Base-by-base conservation (phyloP, 495 filamentous ascomycete genomes). In the Penicillium desertorum region DNA sequence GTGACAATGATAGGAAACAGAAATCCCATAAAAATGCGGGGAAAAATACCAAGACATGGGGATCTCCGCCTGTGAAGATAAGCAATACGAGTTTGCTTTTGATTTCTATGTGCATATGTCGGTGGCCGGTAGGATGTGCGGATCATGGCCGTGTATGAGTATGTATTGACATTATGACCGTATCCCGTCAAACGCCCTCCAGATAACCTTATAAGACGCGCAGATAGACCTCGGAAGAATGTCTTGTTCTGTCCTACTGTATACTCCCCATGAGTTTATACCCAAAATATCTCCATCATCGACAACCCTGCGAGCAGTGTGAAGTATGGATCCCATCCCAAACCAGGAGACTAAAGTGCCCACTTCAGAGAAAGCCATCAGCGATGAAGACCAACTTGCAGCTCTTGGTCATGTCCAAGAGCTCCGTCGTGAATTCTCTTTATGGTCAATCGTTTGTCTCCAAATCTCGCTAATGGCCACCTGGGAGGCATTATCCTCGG, bases 381-480 rank as follows among this genome's bases (percentile, higher is more conserved):
- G 50, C 23, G 64, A 64, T 56, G 64, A 67, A 47, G 64, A 64
- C 14, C 61, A 66, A 56, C 51, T 66, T 45, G 61, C 64, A 30
- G 58, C 64, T 16, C 52, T 66, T 29, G 64, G 64, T 27, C 64
- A 66, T 51, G 58, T 66, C n/a, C 65, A 65, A 51, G 65, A 68
- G n/a, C 62, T 68, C 8, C 65, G 65, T 32, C 62, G 65, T 34
- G 65, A 58, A 19, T 68, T 65, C 45, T 68, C 64, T 10, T 16
- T 65, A 29, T 68, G 65, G 65, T 67, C 65, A 2, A 65, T 66
- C 16, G 59, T 67, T 3, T 62, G 62, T 50, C 57, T 68, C 16
- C 62, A 68, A n/a, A 65, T 68, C 5, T 68, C 60, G 4, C 61
- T 74, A 58, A 71, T 73, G 68, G 70, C 64, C 23, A 70, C 70